Evolutionary conservation across 2,329 filamentous ascomycete genomes (phyloP).

Genomic region (Chaetomium olivaceum): DNA sequence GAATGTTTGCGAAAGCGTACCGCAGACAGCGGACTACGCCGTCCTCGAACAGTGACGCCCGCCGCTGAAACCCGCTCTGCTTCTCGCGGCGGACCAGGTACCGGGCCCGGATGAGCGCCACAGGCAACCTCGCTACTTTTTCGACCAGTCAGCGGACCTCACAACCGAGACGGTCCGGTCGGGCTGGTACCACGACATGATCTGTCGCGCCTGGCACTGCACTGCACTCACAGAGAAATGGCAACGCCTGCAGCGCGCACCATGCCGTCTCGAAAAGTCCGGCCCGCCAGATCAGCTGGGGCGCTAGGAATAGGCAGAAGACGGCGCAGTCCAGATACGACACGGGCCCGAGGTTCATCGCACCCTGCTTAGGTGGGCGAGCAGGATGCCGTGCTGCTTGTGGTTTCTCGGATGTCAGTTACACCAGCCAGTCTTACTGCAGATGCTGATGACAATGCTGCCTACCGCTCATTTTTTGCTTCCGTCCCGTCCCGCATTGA

Average conservation of each 20-base stretch:
- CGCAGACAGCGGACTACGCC: slow-evolving; percentile 8
- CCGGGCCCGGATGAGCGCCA: neutral
- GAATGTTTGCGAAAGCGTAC: slow-evolving; percentile 10
- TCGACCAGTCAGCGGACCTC: neutral
- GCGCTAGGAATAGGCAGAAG: slow-evolving; percentile 69
- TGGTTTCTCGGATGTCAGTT: neutral
- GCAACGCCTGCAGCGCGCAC: slow-evolving; percentile 51
- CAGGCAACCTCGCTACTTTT: slow-evolving; percentile 2
- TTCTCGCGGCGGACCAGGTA: neutral
- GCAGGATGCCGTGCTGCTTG: neutral
- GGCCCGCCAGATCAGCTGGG: slow-evolving; percentile 69
- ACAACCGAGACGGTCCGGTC: too few species aligned
- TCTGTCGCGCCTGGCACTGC: too few species aligned
- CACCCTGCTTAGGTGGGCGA: neutral
- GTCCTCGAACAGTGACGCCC: slow-evolving; percentile 1
- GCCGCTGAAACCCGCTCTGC: neutral
- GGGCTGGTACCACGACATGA: neutral
- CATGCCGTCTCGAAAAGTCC: slow-evolving; percentile 60
- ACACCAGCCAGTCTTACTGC: neutral
- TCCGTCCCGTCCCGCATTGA: neutral
- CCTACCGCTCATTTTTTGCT: neutral
- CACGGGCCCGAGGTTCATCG: slow-evolving; percentile 39
- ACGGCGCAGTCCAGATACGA: slow-evolving; percentile 74
- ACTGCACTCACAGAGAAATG: neutral
- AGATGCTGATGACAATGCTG: neutral